Evolutionary conservation across 345 rosid species (phyloP).

Genomic region (Brassica cretica): DNA sequence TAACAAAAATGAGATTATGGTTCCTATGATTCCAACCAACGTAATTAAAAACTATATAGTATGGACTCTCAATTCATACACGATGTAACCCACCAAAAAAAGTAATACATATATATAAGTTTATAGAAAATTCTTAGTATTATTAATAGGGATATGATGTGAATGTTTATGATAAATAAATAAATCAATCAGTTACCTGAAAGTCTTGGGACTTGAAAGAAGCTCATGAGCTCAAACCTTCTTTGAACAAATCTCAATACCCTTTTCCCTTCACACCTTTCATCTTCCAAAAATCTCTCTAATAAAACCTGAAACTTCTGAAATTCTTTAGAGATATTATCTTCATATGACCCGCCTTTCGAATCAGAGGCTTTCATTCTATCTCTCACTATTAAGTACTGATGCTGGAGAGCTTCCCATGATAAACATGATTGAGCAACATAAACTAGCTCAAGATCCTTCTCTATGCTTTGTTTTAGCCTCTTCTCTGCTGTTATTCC

Average conservation of each 20-base stretch:
- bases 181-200: constrained; percentile 43
- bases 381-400: constrained; percentile 48
- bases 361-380: constrained; percentile 26
- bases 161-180: background rate
- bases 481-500: constrained; percentile 44
- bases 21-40: constrained; percentile 33
- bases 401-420: constrained; percentile 71
- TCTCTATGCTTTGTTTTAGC: constrained; percentile 55
- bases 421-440: constrained; percentile 80
- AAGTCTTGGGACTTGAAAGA: constrained; percentile 71
- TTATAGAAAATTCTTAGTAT: background rate
- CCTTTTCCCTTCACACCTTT: constrained; percentile 53
- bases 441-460: constrained; percentile 68
- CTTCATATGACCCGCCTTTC: constrained; percentile 29
- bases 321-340: constrained; percentile 45
- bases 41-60: constrained; percentile 2
- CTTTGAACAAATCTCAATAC: constrained; percentile 49
- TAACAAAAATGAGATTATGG: constrained; percentile 8
- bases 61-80: constrained; percentile 25
- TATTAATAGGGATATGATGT: background rate
- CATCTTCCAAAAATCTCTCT: constrained; percentile 77
- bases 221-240: constrained; percentile 50
- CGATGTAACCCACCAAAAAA: constrained; percentile 28
- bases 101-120: background rate
- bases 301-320: constrained; percentile 66